phyloP scores from a whole-genome alignment of 2,329 filamentous ascomycete species.

The Colletotrichum orbiculare region DNA sequence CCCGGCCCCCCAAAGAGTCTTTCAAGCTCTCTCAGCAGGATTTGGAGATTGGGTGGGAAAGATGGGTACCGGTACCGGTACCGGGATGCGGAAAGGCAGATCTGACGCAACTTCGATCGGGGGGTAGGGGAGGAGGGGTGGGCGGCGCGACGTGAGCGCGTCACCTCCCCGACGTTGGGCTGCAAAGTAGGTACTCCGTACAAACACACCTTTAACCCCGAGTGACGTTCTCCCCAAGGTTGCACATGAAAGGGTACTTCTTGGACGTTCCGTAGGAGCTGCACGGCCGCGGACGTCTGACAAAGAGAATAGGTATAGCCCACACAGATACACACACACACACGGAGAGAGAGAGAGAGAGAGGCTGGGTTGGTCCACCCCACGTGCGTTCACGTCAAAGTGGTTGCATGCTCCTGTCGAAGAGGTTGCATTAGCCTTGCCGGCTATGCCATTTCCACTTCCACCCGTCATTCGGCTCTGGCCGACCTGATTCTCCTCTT shows the following conservation, averaged over 20 bases:
- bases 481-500: constrained; percentile 7
- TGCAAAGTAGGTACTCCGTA: too few relatives aligned
- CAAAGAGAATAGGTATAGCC: too few relatives aligned
- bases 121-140: too few relatives aligned
- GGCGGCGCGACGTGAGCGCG: too few relatives aligned
- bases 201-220: too few relatives aligned
- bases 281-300: too few relatives aligned
- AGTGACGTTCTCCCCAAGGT: too few relatives aligned
- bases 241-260: too few relatives aligned
- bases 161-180: not conserved
- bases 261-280: too few relatives aligned
- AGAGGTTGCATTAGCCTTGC: constrained; percentile 36
- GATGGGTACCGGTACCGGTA: not conserved
- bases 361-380: constrained; percentile 11
- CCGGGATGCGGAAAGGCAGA: not conserved
- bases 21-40: too few relatives aligned
- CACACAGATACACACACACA: not conserved
- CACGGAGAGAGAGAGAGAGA: not conserved
- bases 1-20: too few relatives aligned
- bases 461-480: constrained; percentile 20
- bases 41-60: too few relatives aligned
- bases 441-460: constrained; percentile 3
- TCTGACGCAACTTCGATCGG: constrained; percentile 24
- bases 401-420: constrained; percentile 28
- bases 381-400: constrained; percentile 31